Evolutionary conservation across 495 filamentous ascomycete species (phyloP), one percentile per base, ranked within the genome.

Genomic region (Eremomyces bilateralis): DNA sequence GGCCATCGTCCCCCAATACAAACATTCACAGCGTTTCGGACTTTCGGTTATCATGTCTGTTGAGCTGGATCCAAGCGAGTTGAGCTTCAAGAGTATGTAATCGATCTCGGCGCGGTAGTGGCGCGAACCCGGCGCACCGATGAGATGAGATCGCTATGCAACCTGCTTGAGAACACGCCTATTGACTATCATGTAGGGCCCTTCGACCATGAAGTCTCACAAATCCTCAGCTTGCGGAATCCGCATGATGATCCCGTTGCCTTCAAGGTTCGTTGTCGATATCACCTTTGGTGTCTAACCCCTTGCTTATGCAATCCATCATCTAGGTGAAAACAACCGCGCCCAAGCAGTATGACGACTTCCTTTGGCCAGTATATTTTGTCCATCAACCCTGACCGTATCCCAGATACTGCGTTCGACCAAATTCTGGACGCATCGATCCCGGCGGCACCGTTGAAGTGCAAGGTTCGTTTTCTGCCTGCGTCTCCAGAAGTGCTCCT

Each of bases 251-350:
- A 79, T 28, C 70, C 88, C 11, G 64, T 97, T 37, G 88, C 84
- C 12, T 97, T 97, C 69, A 97, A 97, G 73, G 84, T 90, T 62
- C 43, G 66, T n/a, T n/a, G n/a, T n/a, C n/a, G n/a, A n/a, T n/a
- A n/a, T n/a, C n/a, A n/a, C n/a, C n/a, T n/a, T n/a, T n/a, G n/a
- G n/a, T n/a, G n/a, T n/a, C n/a, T n/a, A n/a, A n/a, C n/a, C n/a
- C n/a, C n/a, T n/a, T n/a, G n/a, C n/a, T n/a, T n/a, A n/a, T n/a
- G n/a, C n/a, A n/a, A n/a, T n/a, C n/a, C n/a, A n/a, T n/a, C 37
- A 20, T 45, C 10, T 38, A 94, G 84, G 88, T 97, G 52, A 97
- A 97, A 71, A 97, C 88, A 25, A 97, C 88, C 38, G 90, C 90
- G 19, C 88, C 90, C 4, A 95, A 97, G 58, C 85, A 94, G 85